Evolutionary conservation across 2,329 filamentous ascomycete species (phyloP), one percentile per base, ranked within the genome.

Genomic region (Sphaerulina vaccinii): DNA sequence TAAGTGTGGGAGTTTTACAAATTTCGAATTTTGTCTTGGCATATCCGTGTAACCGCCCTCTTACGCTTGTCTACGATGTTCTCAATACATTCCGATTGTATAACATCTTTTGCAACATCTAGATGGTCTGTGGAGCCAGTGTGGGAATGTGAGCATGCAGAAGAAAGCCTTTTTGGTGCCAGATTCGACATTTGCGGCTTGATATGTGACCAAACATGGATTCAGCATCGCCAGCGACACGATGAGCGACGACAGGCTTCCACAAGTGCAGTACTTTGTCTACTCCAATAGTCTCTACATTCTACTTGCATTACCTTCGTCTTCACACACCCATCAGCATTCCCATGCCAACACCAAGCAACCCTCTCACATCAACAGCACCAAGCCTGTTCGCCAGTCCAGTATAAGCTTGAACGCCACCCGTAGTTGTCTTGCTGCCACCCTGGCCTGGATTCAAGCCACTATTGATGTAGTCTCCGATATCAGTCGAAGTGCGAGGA

Each of bases 391-490:
- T 29, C 27, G 27, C 27, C 27, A 29, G 7, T 29, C 27, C 27
- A 7, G 27, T 29, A 29, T 29, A 29, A 7, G 27, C 27, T n/a
- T n/a, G n/a, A n/a, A n/a, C n/a, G 27, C 7, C 27, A 7, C 7
- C 7, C 13, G 7, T 29, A 7, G 27, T 13, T 7, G 7, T 29
- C 27, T 29, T 13, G 7, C 29, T 35, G 29, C 42, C 9, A 32
- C 27, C 22, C 29, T 27, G 19, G n/a, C 29, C 42, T 35, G 42
- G 32, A 46, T 35, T 24, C 18, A 46, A 22, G 21, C 42, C 42
- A 18, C 42, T 46, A 18, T 32, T 36, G 32, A 46, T 35, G 32
- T 36, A 35, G 22, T 46, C 41, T 29, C 41, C 41, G 21, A 27
- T 27, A 19, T 32, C 42, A 23, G 29, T 36, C 27, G 27, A 7